Base-by-base conservation (phyloP, 805 yeast genomes). In the Monosporozyma aerobia region DNA sequence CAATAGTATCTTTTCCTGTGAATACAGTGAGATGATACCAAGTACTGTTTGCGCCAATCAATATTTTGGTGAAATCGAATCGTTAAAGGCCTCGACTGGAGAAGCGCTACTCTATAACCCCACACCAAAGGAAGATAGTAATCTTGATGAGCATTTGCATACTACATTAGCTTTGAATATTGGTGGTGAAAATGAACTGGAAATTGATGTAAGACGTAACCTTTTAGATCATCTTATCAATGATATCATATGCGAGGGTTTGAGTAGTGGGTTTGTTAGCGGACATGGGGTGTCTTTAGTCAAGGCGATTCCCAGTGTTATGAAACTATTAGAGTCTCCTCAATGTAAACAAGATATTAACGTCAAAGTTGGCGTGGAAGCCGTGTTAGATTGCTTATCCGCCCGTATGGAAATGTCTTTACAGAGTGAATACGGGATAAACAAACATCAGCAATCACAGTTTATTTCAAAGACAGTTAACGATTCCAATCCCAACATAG, bases 41-140 rank as follows among this genome's bases (percentile, higher is more conserved):
- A 63, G 69, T 49, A 60, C 63, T 10, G 60, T 62, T n/a, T 58
- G 60, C n/a, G 63, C 62, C 2, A 53, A 57, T n/a, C 51, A 56
- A 37, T 67, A 57, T 48, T 66, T 57, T 50, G 70, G 71, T 13
- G 53, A 52, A 6, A 16, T 66, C 9, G 68, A 63, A 30, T 61
- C 70, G 3, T 48, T 66, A 10, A 65, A 65, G 50, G 67, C 66
- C 8, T 65, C 70, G 2, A 62, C 63, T 13, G 67, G 63, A 8
- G 70, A 67, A 49, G 61, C 67, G 11, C 62, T 66, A 44, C 49
- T 66, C 14, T 64, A 65, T 56, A 64, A 64, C 47, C 10, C 5
- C 9, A 43, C 27, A 5, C 49, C 61, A 22, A 43, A 43, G 5
- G 50, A 51, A 9, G 46, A 45, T 19, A 35, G 14, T 8, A 47